Evolutionary conservation across 306 rosid species (phyloP).

Genomic region (Spatholobus suberectus): DNA sequence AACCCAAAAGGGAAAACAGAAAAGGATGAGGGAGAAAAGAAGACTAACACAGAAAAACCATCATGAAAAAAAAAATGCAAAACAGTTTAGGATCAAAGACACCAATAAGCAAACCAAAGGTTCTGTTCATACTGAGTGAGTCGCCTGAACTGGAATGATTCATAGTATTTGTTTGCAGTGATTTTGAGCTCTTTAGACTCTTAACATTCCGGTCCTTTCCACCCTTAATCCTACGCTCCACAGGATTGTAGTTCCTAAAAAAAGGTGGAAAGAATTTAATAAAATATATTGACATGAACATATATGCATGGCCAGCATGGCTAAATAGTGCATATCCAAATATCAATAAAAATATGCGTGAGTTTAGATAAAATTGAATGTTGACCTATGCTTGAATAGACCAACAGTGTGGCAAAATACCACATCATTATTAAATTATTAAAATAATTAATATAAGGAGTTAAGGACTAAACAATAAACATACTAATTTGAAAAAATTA

Average conservation of each 20-base stretch:
- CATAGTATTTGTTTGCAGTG: conserved; percentile 54
- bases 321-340: not conserved
- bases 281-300: conserved; percentile 2
- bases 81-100: conserved; percentile 30
- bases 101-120: conserved; percentile 41
- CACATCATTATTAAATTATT: too few relatives aligned
- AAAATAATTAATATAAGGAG: too few relatives aligned
- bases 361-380: not conserved
- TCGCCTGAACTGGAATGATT: conserved; percentile 45
- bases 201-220: conserved; percentile 70
- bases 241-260: conserved; percentile 88
- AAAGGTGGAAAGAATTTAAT: not conserved
- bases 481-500: not conserved
- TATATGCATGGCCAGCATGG: not conserved
- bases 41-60: not conserved
- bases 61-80: conserved; percentile 47
- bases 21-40: not conserved
- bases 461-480: not conserved
- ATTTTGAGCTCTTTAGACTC: conserved; percentile 72
- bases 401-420: not conserved
- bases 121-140: conserved; percentile 33
- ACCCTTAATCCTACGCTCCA: conserved; percentile 87
- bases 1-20: conserved; percentile 33
- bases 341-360: not conserved
- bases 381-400: not conserved